Conservation (phyloP, 2,329 filamentous ascomycete species). For the Trichoderma atrobrunneum region DNA sequence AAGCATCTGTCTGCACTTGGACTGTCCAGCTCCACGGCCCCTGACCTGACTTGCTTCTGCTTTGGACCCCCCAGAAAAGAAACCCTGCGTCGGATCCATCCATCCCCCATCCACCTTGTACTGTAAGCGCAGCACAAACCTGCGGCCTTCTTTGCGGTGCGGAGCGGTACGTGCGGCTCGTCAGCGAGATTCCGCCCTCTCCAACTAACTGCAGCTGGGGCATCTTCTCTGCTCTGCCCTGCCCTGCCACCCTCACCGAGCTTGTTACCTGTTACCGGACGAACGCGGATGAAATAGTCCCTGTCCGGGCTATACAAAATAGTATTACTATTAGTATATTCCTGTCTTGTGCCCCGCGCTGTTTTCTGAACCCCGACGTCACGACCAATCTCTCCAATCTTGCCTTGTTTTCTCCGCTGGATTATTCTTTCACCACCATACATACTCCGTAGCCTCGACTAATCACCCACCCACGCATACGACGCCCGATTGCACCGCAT, state of each 20-base stretch:
- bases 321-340: background rate
- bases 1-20: background rate
- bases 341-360: background rate
- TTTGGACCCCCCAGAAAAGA: background rate
- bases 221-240: background rate
- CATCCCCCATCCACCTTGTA: background rate
- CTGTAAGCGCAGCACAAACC: background rate
- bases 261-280: background rate
- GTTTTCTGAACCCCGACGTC: background rate
- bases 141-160: background rate
- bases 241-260: background rate
- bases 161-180: background rate
- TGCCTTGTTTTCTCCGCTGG: background rate
- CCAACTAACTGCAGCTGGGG: background rate
- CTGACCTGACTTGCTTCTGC: background rate
- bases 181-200: conserved; percentile 2
- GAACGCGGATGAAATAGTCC: conserved; percentile 7
- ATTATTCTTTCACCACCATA: background rate
- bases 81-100: background rate
- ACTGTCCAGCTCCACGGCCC: background rate
- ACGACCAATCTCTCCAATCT: background rate
- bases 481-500: background rate
- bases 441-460: background rate
- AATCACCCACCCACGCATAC: background rate
- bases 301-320: background rate